Evolutionary conservation across 2,329 filamentous ascomycete genomes (phyloP).

Genomic region (Aspergillus sclerotialis): DNA sequence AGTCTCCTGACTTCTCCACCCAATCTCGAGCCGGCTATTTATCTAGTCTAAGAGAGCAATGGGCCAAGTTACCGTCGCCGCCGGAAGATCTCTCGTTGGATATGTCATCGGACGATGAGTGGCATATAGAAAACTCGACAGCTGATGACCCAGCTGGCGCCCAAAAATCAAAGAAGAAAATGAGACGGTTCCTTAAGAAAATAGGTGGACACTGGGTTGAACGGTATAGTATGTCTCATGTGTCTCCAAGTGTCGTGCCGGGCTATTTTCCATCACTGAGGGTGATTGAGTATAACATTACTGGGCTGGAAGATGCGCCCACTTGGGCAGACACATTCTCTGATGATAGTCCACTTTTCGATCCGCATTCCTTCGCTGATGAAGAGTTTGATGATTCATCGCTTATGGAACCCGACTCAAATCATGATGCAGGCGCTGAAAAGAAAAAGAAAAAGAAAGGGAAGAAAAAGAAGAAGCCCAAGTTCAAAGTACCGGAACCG

Average conservation of each 20-base stretch:
- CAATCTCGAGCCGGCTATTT: conserved; percentile 73
- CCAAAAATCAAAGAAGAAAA: conserved; percentile 36
- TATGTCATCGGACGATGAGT: conserved; percentile 6
- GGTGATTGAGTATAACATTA: conserved; percentile 93
- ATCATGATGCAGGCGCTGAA: conserved; percentile 18
- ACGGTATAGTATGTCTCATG: conserved; percentile 71
- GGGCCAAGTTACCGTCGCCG: conserved; percentile 65
- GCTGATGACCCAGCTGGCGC: conserved; percentile 14
- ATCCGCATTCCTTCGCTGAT: conserved; percentile 5
- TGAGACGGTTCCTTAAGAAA: conserved; percentile 52
- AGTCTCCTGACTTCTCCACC: conserved; percentile 47
- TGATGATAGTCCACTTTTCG: background rate
- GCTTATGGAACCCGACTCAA: background rate
- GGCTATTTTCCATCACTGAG: conserved; percentile 86
- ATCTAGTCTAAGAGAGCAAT: conserved; percentile 66
- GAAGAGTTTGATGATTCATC: conserved; percentile 3
- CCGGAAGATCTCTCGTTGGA: conserved; percentile 16
- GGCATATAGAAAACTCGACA: conserved; percentile 4
- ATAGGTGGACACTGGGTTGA: conserved; percentile 79
- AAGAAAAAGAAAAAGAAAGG: conserved; percentile 41
- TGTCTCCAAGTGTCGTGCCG: conserved; percentile 82
- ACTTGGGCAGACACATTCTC: conserved; percentile 21
- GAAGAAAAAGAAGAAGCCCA: conserved; percentile 48
- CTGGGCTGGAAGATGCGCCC: conserved; percentile 56
- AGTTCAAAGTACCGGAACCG: conserved; percentile 60